Conservation (phyloP, 306 rosid genomes). For the Lupinus albus region DNA sequence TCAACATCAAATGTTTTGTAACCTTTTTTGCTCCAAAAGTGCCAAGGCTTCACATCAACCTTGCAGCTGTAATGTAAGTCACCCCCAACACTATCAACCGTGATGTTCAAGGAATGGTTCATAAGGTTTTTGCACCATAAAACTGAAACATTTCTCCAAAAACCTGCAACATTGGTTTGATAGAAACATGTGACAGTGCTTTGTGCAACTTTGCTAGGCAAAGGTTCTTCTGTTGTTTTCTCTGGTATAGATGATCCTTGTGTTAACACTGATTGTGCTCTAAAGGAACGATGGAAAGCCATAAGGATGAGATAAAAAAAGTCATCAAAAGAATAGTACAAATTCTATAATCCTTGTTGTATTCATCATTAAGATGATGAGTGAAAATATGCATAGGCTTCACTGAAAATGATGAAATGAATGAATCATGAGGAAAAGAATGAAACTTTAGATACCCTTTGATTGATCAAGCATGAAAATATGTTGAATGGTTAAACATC, state of each 20-base stretch:
- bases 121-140: constrained; percentile 82
- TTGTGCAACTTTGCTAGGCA: constrained; percentile 68
- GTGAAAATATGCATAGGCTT: constrained; percentile 21
- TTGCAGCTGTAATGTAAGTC: constrained; percentile 65
- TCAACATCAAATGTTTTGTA: constrained; percentile 78
- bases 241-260: constrained; percentile 59
- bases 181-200: constrained; percentile 90
- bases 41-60: constrained; percentile 90
- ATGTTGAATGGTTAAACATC: neutral
- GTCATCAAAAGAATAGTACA: constrained; percentile 24
- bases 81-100: constrained; percentile 64
- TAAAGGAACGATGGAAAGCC: constrained; percentile 61
- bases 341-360: constrained; percentile 4
- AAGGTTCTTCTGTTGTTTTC: constrained; percentile 71
- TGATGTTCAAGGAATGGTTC: constrained; percentile 69
- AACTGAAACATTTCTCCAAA: constrained; percentile 70
- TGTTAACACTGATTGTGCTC: constrained; percentile 53
- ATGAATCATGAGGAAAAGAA: neutral
- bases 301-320: constrained; percentile 30
- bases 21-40: constrained; percentile 93
- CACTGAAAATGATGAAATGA: too few species aligned
- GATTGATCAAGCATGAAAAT: constrained; percentile 11
- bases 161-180: constrained; percentile 64
- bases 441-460: constrained; percentile 32
- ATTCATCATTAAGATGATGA: constrained; percentile 24